A percentile compares a stretch with the other conserved stretches of the same genome.
Evolutionary conservation across 805 yeast genomes (phyloP).

Genomic region (Helenozyma baotianmanensis): DNA sequence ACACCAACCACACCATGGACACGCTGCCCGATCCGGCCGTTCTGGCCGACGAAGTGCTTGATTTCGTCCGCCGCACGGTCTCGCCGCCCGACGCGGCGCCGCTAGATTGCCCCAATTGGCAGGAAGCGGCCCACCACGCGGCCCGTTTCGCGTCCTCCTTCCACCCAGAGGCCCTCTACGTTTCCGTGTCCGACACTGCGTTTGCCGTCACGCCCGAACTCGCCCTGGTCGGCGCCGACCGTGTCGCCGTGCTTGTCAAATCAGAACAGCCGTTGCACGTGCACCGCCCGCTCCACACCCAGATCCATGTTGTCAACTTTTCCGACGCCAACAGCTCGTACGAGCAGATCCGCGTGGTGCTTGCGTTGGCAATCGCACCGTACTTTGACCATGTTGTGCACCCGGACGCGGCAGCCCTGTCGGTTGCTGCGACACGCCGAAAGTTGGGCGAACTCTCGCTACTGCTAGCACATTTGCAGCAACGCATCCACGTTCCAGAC

Average conservation of each 20-base stretch:
- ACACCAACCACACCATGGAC: not conserved
- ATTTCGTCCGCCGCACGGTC: conserved; percentile 1
- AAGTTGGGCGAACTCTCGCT: conserved; percentile 64
- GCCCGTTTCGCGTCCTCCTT: conserved; percentile 6
- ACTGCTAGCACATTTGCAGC: conserved; percentile 64
- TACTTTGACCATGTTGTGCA: conserved; percentile 52
- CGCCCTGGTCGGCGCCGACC: conserved; percentile 2
- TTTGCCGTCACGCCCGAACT: conserved; percentile 5
- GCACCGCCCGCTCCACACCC: conserved; percentile 6
- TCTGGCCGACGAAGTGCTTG: not conserved
- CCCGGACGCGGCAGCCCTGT: conserved; percentile 5
- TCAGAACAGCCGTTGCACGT: conserved; percentile 6
- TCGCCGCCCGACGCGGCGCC: not conserved
- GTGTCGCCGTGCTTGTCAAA: conserved; percentile 9
- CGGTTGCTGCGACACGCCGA: conserved; percentile 34
- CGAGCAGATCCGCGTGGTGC: conserved; percentile 53
- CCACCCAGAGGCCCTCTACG: conserved; percentile 12
- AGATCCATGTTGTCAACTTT: conserved; percentile 14
- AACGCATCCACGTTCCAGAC: conserved; percentile 65
- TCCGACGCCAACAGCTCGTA: conserved; percentile 25
- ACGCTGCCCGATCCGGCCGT: not conserved
- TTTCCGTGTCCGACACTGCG: conserved; percentile 2
- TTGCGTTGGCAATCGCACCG: conserved; percentile 63
- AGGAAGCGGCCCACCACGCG: conserved; percentile 1
- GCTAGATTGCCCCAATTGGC: conserved; percentile 2